Percentiles rank a stretch among this genome's conserved stretches.
Conservation (phyloP, 1,284 basidiomycete genomes). For the Cerrena zonata region DNA sequence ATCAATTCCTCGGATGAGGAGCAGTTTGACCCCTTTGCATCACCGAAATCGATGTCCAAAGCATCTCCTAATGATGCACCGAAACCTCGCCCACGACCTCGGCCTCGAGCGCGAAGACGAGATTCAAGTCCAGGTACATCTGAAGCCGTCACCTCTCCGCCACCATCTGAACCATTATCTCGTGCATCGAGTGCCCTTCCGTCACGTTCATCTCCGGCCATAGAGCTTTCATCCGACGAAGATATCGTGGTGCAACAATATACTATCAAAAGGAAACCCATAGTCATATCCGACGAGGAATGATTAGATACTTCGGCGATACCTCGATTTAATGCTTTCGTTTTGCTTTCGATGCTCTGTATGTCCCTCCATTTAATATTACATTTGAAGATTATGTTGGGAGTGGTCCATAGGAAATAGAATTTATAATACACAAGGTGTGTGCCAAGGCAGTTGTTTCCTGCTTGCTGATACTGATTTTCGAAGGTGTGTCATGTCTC, state of each 20-base stretch:
- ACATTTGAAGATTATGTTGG: not conserved
- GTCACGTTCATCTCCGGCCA: not conserved
- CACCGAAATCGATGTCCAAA: slow-evolving; percentile 18
- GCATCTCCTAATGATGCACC: slow-evolving; percentile 16
- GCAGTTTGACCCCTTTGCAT: slow-evolving; percentile 21
- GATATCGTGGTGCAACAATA: not conserved
- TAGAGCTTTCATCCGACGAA: not conserved
- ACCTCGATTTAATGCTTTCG: not conserved
- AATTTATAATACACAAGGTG: not conserved
- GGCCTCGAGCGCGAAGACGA: slow-evolving; percentile 21
- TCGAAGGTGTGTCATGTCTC: too few relatives aligned
- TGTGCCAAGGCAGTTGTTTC: too few relatives aligned
- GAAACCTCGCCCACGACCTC: slow-evolving; percentile 19
- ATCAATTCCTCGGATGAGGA: slow-evolving; percentile 15
- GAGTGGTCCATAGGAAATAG: not conserved
- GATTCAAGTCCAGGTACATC: not conserved
- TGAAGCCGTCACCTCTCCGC: not conserved
- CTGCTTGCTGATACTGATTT: too few relatives aligned
- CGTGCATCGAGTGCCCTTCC: slow-evolving; percentile 1
- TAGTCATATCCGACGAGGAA: slow-evolving; percentile 46
- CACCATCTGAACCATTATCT: not conserved
- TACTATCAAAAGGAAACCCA: slow-evolving; percentile 27
- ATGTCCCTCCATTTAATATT: not conserved
- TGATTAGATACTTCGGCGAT: slow-evolving; percentile 11
- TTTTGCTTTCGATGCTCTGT: not conserved